Evolutionary conservation across 2,329 filamentous ascomycete genomes (phyloP).

Genomic region (Colletotrichum theobromicola): DNA sequence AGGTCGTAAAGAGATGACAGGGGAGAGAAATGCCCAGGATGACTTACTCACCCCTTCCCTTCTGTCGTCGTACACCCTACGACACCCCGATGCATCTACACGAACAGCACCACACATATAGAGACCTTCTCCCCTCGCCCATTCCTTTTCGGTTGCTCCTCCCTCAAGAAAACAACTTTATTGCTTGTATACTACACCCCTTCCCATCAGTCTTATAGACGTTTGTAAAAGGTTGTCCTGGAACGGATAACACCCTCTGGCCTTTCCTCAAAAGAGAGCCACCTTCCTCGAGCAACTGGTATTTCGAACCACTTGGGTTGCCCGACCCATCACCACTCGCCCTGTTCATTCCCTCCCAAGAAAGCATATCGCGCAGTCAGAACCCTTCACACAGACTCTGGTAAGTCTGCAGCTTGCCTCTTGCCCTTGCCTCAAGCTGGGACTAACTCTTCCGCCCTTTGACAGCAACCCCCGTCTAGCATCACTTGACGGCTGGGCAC

Average conservation of each 20-base stretch:
- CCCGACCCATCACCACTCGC: not conserved
- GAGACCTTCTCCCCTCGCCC: not conserved
- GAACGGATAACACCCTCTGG: not conserved
- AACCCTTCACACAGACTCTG: not conserved
- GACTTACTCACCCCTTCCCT: not conserved
- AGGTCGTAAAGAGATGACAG: not conserved
- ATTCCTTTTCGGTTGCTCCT: not conserved
- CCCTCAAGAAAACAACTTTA: not conserved
- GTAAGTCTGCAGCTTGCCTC: not conserved
- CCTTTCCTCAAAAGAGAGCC: not conserved
- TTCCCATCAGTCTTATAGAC: not conserved
- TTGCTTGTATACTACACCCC: not conserved
- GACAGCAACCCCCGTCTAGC: not conserved
- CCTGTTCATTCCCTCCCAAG: not conserved
- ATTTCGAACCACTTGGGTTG: not conserved
- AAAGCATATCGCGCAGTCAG: too few relatives aligned
- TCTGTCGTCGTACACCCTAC: not conserved
- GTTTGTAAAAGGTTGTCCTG: not conserved
- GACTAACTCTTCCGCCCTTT: not conserved
- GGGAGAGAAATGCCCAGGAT: fast-evolving
- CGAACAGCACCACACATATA: not conserved
- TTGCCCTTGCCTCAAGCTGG: too few relatives aligned
- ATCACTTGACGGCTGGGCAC: not conserved
- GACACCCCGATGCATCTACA: not conserved
- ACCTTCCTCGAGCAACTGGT: not conserved